phyloP scores from a whole-genome alignment of 2,329 filamentous ascomycete genomes.

The Neonectria neomacrospora region DNA sequence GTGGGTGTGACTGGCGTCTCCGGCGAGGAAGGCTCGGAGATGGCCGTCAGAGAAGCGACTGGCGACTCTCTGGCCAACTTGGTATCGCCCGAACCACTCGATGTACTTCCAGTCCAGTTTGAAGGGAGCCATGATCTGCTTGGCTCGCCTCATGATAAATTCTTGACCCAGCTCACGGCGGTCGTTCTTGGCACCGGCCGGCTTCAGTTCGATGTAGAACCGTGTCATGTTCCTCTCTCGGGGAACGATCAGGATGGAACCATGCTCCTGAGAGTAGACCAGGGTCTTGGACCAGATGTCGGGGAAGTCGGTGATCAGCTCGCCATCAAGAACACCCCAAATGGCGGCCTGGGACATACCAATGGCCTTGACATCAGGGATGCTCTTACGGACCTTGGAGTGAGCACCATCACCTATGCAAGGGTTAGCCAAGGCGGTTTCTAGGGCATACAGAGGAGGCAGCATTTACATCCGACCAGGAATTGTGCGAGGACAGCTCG shows the following conservation, averaged over 20 bases:
- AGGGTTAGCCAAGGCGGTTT: constrained; percentile 20
- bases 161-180: constrained; percentile 63
- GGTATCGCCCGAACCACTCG: constrained; percentile 79
- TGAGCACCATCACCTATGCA: constrained; percentile 73
- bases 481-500: constrained; percentile 68
- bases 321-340: constrained; percentile 79
- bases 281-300: constrained; percentile 81
- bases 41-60: constrained; percentile 73
- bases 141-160: constrained; percentile 76
- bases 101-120: constrained; percentile 67
- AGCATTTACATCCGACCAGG: constrained; percentile 71
- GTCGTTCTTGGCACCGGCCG: constrained; percentile 53
- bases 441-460: no score
- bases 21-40: constrained; percentile 73
- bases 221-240: constrained; percentile 79
- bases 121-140: constrained; percentile 69
- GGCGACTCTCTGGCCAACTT: constrained; percentile 77
- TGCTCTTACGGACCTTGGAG: constrained; percentile 74
- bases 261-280: constrained; percentile 72
- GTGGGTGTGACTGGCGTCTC: constrained; percentile 78
- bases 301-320: constrained; percentile 77
- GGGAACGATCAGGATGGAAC: constrained; percentile 79
- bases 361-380: constrained; percentile 66
- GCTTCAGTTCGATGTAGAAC: constrained; percentile 67
- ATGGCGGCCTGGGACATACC: constrained; percentile 64